A percentile compares a stretch with the other conserved stretches of the same genome.
Evolutionary conservation across 2,329 filamentous ascomycete species (phyloP).

Genomic region (Mollisiaceae sp.): DNA sequence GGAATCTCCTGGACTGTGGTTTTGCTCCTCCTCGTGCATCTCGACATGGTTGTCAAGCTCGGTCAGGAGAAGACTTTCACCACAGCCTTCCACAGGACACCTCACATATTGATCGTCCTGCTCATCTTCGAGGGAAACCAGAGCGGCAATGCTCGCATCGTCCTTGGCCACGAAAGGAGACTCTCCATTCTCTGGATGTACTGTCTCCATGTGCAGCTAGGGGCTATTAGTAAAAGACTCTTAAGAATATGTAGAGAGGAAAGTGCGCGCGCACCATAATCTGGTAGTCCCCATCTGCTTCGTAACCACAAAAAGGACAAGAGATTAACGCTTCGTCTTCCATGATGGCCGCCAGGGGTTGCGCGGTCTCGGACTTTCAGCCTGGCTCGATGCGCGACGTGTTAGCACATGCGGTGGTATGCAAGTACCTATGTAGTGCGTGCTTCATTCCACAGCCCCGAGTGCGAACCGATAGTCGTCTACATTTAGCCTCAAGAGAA

Average conservation of each 20-base stretch:
- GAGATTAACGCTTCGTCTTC: constrained; percentile 28
- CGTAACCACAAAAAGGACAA: constrained; percentile 50
- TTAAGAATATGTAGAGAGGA: background rate
- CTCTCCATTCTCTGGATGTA: constrained; percentile 40
- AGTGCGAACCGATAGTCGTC: background rate
- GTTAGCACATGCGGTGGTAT: background rate
- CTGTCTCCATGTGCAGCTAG: constrained; percentile 41
- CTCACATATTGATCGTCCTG: constrained; percentile 51
- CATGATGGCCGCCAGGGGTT: constrained; percentile 23
- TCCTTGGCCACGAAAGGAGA: constrained; percentile 42
- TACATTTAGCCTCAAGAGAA: constrained; percentile 1
- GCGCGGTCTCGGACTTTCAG: constrained; percentile 11
- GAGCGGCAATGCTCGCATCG: constrained; percentile 34
- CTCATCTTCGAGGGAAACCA: constrained; percentile 30
- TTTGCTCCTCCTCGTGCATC: constrained; percentile 51
- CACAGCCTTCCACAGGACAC: constrained; percentile 63
- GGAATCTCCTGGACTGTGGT: constrained; percentile 25
- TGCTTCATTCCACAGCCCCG: constrained; percentile 7
- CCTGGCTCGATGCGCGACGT: constrained; percentile 20
- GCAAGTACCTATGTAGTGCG: background rate
- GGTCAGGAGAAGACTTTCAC: constrained; percentile 57
- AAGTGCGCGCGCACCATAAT: constrained; percentile 42
- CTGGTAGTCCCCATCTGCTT: constrained; percentile 44
- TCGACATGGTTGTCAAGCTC: constrained; percentile 65
- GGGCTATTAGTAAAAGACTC: constrained; percentile 25